Conservation (phyloP, 441 rosid genomes). For the Rhodomyrtus psidioides region DNA sequence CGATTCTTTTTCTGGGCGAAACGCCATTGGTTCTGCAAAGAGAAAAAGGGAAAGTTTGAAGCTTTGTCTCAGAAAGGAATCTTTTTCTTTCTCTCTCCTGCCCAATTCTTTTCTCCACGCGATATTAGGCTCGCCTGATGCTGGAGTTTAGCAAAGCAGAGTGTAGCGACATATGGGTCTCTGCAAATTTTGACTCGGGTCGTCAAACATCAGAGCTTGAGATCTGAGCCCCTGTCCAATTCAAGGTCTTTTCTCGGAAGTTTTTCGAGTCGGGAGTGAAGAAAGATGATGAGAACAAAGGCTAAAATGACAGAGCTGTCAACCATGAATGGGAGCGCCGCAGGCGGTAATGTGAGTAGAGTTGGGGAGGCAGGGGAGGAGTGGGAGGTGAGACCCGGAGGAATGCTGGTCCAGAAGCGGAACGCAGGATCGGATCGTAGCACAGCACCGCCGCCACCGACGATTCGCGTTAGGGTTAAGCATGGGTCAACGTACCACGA, state of each 20-base stretch:
- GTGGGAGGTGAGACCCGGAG: conserved; percentile 97
- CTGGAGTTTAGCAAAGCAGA: conserved; percentile 20
- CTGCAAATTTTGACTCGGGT: background rate
- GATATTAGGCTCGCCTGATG: conserved; percentile 36
- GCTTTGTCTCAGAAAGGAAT: background rate
- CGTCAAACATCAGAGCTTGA: background rate
- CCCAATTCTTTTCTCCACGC: conserved; percentile 15
- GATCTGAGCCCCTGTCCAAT: background rate
- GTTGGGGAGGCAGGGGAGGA: conserved; percentile 43
- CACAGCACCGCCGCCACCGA: conserved; percentile 60
- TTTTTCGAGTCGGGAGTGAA: background rate
- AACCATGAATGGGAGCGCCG: conserved; percentile 30
- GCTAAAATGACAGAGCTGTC: conserved; percentile 39
- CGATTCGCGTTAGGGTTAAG: conserved; percentile 85
- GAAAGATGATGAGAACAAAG: conserved; percentile 71
- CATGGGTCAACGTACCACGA: conserved; percentile 75
- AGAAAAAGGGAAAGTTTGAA: background rate
- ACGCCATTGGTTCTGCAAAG: background rate
- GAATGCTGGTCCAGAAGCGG: conserved; percentile 93
- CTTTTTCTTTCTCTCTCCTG: conserved; percentile 4
- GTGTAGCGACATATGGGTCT: conserved; percentile 15
- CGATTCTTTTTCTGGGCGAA: background rate
- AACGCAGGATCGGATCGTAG: conserved; percentile 58
- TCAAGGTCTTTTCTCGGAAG: background rate
- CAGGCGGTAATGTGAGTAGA: background rate